Evolutionary conservation across 2,329 filamentous ascomycete genomes (phyloP).

Genomic region (Monascus ruber): DNA sequence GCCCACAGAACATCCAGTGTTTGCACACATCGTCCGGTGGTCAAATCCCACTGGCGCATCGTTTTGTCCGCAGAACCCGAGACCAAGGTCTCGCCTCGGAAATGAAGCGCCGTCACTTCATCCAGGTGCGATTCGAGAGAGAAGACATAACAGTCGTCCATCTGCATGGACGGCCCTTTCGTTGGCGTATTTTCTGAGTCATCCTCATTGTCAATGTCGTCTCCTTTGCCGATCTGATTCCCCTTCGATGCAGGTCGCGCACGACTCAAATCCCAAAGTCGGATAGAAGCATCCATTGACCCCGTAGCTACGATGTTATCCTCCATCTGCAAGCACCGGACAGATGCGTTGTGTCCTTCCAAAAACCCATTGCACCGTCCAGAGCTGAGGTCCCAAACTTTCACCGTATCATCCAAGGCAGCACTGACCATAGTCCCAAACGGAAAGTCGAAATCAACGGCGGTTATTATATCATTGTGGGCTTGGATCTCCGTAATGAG

Average conservation of each 20-base stretch:
- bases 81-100: conserved; percentile 77
- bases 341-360: conserved; percentile 90
- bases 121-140: conserved; percentile 83
- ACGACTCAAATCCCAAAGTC: conserved; percentile 86
- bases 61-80: conserved; percentile 97
- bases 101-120: conserved; percentile 88
- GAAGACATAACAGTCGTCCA: conserved; percentile 82
- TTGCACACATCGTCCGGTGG: conserved; percentile 94
- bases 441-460: conserved; percentile 91
- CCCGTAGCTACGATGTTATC: conserved; percentile 93
- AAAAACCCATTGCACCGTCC: conserved; percentile 84
- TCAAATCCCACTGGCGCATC: conserved; percentile 90
- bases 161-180: conserved; percentile 57
- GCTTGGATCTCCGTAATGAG: conserved; percentile 80
- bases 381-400: conserved; percentile 92
- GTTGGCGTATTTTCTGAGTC: conserved; percentile 44
- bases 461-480: conserved; percentile 77
- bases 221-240: conserved; percentile 40
- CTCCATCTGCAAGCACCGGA: conserved; percentile 82
- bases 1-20: conserved; percentile 98
- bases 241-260: conserved; percentile 65
- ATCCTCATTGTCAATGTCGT: conserved; percentile 38
- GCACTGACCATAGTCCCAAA: conserved; percentile 92
- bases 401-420: conserved; percentile 82
- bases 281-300: conserved; percentile 86